Conservation (phyloP, 1,284 basidiomycete genomes). For the Pseudozyma tsukubaensis region DNA sequence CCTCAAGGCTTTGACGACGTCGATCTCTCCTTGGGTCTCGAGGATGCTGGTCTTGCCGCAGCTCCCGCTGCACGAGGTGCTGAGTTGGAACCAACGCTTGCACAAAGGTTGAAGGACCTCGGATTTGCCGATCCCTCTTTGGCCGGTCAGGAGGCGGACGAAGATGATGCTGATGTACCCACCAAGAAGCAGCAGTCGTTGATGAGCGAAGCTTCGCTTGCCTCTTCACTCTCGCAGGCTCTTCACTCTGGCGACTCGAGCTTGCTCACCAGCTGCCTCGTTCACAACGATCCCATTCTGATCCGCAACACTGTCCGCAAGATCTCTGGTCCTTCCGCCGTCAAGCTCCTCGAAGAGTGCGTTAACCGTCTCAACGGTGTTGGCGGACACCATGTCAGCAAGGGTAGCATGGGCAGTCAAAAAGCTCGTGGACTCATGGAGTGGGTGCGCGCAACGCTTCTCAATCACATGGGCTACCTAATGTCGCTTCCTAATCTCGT, state of each 20-base stretch:
- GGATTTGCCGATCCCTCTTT: conserved; percentile 40
- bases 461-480: conserved; percentile 89
- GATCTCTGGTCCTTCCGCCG: conserved; percentile 87
- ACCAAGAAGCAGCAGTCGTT: conserved; percentile 64
- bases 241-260: conserved; percentile 92
- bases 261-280: conserved; percentile 86
- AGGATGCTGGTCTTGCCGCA: conserved; percentile 32
- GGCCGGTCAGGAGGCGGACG: conserved; percentile 40
- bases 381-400: conserved; percentile 73
- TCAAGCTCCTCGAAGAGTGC: conserved; percentile 87
- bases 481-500: conserved; percentile 93
- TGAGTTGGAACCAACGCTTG: conserved; percentile 53
- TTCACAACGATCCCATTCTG: conserved; percentile 81
- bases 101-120: conserved; percentile 57
- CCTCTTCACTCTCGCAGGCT: conserved; percentile 94
- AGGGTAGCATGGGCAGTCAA: conserved; percentile 54
- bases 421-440: conserved; percentile 77
- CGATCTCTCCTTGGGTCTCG: conserved; percentile 14
- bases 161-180: conserved; percentile 35
- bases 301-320: conserved; percentile 89
- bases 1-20: conserved; percentile 40
- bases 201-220: conserved; percentile 85
- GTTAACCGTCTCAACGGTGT: conserved; percentile 84
- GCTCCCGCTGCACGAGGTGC: conserved; percentile 12
- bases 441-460: conserved; percentile 89